These are phyloP conservation scores for Corymbia calophylla DNA, from an alignment of 441 rosid genomes.

Conservation along the genomic window DNA sequence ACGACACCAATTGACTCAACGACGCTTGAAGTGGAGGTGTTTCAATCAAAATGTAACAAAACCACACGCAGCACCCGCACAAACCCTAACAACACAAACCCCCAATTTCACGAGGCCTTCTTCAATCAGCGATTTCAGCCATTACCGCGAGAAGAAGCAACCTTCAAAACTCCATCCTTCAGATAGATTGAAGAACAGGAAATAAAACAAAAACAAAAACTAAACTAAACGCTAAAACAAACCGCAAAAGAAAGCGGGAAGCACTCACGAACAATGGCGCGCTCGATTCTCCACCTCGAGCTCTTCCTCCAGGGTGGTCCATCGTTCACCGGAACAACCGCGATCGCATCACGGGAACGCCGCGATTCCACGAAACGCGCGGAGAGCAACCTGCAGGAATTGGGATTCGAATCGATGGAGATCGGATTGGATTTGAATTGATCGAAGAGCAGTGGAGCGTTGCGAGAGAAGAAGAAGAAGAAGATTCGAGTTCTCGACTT, in stretches of 20 bases:
- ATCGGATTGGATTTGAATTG: background rate
- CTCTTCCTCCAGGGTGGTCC: background rate
- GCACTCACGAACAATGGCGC: background rate
- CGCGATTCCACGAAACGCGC: background rate
- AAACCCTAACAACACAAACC: background rate
- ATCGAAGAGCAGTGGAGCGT: background rate
- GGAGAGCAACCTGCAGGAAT: background rate
- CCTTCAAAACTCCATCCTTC: background rate
- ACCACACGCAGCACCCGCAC: background rate
- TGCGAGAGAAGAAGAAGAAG: background rate
- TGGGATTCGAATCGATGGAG: background rate
- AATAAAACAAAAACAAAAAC: background rate
- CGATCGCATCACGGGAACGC: background rate
- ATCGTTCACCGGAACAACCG: background rate
- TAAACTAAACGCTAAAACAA: background rate
- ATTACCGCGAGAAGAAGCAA: background rate
- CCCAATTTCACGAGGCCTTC: background rate
- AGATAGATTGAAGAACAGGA: background rate
- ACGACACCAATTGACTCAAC: background rate
- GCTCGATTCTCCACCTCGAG: background rate
- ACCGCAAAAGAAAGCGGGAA: background rate
- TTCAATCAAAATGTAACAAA: background rate
- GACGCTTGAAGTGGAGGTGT: background rate
- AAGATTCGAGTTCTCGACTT: background rate
- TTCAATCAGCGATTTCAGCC: background rate